These are phyloP conservation scores for Kalmusia sp. DNA, from an alignment of 2,329 filamentous ascomycete genomes.

Conservation along the genomic window DNA sequence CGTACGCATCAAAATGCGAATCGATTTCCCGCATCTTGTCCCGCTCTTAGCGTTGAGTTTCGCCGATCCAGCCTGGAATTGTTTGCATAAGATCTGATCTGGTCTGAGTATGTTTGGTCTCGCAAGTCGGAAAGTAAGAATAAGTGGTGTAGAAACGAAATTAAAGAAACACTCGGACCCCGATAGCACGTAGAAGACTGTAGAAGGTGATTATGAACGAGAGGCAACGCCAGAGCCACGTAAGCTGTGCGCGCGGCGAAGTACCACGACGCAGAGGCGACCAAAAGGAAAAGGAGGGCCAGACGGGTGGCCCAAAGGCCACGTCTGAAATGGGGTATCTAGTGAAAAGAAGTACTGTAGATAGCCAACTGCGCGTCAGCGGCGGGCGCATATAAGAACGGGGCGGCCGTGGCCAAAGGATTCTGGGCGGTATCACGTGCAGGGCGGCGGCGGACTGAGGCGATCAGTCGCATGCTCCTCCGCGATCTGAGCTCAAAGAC, in stretches of 20 bases:
- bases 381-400: background rate
- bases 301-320: background rate
- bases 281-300: background rate
- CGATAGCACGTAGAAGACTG: slow-evolving; percentile 17
- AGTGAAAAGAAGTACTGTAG: background rate
- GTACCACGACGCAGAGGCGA: background rate
- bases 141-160: background rate
- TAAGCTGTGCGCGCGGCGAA: slow-evolving; percentile 28
- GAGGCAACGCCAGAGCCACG: slow-evolving; percentile 29
- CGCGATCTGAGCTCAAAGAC: slow-evolving; percentile 5
- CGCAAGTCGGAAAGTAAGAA: background rate
- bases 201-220: slow-evolving; percentile 27
- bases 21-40: slow-evolving; percentile 53
- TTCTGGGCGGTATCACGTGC: slow-evolving; percentile 1
- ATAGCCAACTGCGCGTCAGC: background rate
- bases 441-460: slow-evolving; percentile 1
- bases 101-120: background rate
- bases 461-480: background rate
- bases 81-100: background rate
- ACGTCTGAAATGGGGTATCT: slow-evolving; percentile 1
- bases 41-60: slow-evolving; percentile 2
- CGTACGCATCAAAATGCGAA: slow-evolving; percentile 57
- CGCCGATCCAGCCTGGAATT: background rate
- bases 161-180: background rate
- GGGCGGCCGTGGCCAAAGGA: background rate